Evolutionary conservation across 805 yeast species (phyloP).

Genomic region (Candida krabiensis): DNA sequence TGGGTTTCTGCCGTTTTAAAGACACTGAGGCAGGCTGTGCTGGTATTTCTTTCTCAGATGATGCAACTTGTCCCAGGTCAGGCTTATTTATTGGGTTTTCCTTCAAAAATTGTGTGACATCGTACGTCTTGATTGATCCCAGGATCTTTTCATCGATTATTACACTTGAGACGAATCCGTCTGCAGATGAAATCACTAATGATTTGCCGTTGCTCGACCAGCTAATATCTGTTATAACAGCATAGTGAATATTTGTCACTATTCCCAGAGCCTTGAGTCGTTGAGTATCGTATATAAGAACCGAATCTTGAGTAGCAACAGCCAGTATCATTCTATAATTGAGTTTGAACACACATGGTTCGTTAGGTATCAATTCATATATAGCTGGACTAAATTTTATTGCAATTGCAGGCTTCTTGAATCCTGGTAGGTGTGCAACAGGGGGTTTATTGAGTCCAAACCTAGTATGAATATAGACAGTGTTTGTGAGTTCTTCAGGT

Average conservation of each 20-base stretch:
- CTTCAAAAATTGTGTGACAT: slow-evolving; percentile 19
- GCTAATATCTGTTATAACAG: slow-evolving; percentile 80
- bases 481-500: slow-evolving; percentile 42
- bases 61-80: background rate
- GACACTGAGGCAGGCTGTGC: background rate
- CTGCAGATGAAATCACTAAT: slow-evolving; percentile 79
- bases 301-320: slow-evolving; percentile 87
- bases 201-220: slow-evolving; percentile 81
- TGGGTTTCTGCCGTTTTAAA: slow-evolving; percentile 2
- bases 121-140: slow-evolving; percentile 47
- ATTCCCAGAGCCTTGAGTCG: slow-evolving; percentile 65
- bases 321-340: slow-evolving; percentile 88
- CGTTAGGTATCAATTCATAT: slow-evolving; percentile 39
- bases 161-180: slow-evolving; percentile 84
- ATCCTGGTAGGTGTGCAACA: slow-evolving; percentile 73
- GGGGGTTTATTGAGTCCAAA: slow-evolving; percentile 69
- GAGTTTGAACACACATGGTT: slow-evolving; percentile 44
- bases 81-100: slow-evolving; percentile 12
- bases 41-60: background rate
- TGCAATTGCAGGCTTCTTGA: slow-evolving; percentile 82
- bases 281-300: slow-evolving; percentile 80
- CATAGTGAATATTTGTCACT: slow-evolving; percentile 80
- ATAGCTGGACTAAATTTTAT: slow-evolving; percentile 71
- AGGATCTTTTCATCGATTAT: slow-evolving; percentile 52
- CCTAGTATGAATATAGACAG: slow-evolving; percentile 79